These are phyloP conservation scores for Arctium lappa DNA, from an alignment of 129 eudicot species.

Conservation along the genomic window DNA sequence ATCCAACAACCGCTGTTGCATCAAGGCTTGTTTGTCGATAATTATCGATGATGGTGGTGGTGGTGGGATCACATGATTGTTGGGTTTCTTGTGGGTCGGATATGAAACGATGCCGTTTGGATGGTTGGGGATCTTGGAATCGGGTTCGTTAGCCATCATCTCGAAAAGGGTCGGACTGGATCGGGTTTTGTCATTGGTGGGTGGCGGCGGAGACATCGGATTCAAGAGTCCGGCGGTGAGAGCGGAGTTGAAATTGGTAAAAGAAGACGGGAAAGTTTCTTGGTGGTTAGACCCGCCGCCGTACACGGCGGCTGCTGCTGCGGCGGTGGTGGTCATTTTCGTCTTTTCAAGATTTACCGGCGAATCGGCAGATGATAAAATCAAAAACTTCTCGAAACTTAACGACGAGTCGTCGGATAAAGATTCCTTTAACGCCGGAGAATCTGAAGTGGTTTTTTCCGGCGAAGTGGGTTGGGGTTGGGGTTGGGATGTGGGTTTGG, in stretches of 20 bases:
- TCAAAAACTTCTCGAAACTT: not conserved
- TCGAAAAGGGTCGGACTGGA: conserved; percentile 96
- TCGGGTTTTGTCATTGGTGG: conserved; percentile 49
- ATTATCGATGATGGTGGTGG: conserved; percentile 7
- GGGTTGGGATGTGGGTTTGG: conserved; percentile 17
- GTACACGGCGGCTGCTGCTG: not conserved
- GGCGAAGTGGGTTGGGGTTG: not conserved
- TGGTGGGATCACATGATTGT: conserved; percentile 5
- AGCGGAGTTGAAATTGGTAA: conserved; percentile 72
- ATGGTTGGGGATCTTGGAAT: conserved; percentile 31
- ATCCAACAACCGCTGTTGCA: conserved; percentile 58
- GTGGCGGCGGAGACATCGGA: conserved; percentile 68
- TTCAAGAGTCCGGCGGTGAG: conserved; percentile 79
- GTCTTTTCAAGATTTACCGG: conserved; percentile 13
- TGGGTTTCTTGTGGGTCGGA: conserved; percentile 19
- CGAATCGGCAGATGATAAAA: conserved; percentile 26
- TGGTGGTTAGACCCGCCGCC: conserved; percentile 23
- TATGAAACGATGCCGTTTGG: conserved; percentile 22
- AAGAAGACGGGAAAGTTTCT: conserved; percentile 54
- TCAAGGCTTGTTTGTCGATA: conserved; percentile 50
- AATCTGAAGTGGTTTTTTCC: conserved; percentile 10
- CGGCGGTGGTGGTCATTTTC: conserved; percentile 11
- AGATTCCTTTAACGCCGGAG: conserved; percentile 15
- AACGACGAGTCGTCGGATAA: conserved; percentile 7
- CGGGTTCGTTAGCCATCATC: conserved; percentile 94